Percentiles rank a stretch among this genome's conserved stretches.
Evolutionary conservation across 495 filamentous ascomycete genomes (phyloP).

Genomic region (Hypoxylon lienhwacheense): DNA sequence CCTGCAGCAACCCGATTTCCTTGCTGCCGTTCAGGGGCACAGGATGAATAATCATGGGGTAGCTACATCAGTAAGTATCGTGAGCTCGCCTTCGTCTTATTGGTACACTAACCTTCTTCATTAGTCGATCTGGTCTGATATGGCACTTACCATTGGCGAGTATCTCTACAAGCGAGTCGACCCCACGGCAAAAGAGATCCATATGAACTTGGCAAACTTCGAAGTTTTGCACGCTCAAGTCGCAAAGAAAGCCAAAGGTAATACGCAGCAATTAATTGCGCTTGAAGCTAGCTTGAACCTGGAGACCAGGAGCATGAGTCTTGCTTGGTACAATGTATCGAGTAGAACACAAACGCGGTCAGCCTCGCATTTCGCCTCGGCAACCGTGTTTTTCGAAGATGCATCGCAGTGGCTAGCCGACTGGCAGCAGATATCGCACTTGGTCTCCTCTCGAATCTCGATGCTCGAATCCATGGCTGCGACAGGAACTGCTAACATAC

Average conservation of each 20-base stretch:
- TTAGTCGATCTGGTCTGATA: constrained; percentile 65
- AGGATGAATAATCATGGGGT: constrained; percentile 59
- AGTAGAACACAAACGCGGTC: neutral
- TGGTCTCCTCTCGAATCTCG: constrained; percentile 44
- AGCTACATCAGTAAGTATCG: constrained; percentile 60
- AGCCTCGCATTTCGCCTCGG: constrained; percentile 41
- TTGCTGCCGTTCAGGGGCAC: constrained; percentile 57
- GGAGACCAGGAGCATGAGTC: neutral
- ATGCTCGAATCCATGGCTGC: constrained; percentile 33
- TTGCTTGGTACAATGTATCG: neutral
- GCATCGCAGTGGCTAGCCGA: constrained; percentile 36
- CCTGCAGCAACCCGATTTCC: constrained; percentile 51
- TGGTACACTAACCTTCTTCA: too few species aligned
- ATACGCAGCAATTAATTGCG: neutral
- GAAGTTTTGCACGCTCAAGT: constrained; percentile 58
- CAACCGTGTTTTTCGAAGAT: constrained; percentile 39
- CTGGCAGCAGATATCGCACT: constrained; percentile 47
- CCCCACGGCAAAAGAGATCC: constrained; percentile 30
- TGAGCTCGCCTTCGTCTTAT: too few species aligned
- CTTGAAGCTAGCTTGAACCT: constrained; percentile 31
- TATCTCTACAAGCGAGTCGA: constrained; percentile 55
- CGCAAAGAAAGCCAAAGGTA: neutral
- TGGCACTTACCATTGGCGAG: constrained; percentile 59
- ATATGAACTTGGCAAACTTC: constrained; percentile 52
- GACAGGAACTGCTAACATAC: constrained; percentile 41